Base-by-base conservation (phyloP, 345 rosid species). In the Arabis hirsuta region DNA sequence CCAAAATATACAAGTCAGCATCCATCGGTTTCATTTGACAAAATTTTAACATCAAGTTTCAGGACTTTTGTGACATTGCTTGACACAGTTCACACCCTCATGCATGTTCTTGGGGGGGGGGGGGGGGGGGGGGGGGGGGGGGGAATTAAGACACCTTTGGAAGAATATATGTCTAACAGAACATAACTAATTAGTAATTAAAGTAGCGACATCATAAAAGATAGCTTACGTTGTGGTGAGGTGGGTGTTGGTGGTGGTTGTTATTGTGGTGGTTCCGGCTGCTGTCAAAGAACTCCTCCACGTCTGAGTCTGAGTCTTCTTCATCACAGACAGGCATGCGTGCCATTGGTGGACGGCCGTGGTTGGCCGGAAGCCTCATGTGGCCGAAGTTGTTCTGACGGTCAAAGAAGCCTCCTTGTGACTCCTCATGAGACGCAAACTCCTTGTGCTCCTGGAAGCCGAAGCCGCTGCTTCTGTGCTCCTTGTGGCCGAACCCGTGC, bases 331-430 rank as follows among this genome's bases (percentile, higher is more conserved):
- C 19, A 36, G 73, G 6, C 78, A 67, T 74, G 51, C 53, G 73
- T 67, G 51, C 1, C 79, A 75, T 61, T 36, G 73, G 69, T 53
- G 74, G 56, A 68, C 74, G 73, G 19, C 73, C 69, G 36, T 75
- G 74, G 52, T 53, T 67, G 13, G 14, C 63, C 8, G 73, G 78
- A 50, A 66, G 73, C 69, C 26, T 75, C 73, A 67, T 6, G 11
- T 3, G 56, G 51, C 26, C 62, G 6, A 42, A 74, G 56, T 24
- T 55, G 48, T 39, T 16, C 43, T 67, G 69, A 19, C 39, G 63
- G 73, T 54, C 69, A 68, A 24, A 68, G 69, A 5, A 46, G 36
- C 69, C 79, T 34, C 73, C 39, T 45, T 42, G 36, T 14, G 73
- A 24, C 64, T 53, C 58, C 73, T 12, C 50, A 45, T 54, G 74